Evolutionary conservation across 768 basidiomycete species (phyloP), one percentile per base, ranked within the genome.

Genomic region (Gloeostereum incarnatum): DNA sequence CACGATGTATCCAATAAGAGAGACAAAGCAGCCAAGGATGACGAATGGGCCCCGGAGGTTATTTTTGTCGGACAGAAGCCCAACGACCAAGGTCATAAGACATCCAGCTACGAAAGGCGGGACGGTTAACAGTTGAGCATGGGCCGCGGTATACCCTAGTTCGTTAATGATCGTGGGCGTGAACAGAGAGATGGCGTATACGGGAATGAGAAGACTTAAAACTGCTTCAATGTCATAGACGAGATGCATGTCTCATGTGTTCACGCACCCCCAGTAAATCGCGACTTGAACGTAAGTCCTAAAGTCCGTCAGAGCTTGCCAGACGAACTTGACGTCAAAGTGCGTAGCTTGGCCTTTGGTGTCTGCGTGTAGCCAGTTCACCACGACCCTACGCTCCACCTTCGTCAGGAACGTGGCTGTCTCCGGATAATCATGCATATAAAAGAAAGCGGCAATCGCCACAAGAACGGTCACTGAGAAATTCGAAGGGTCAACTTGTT

Each of bases 361-460:
- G 36, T 74, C 72, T 35, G 64, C 60, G 43, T 62, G 65, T 38
- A 75, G 49, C 59, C 68, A 54, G 9, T 59, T 41, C 9, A 65
- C 41, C 5, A 75, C 53, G 34, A 54, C 46, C 30, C 36, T 46
- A 33, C 62, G 63, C 46, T 79, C 76, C 2, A 46, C 39, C 6
- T 62, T 57, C 8, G 62, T 68, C 40, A 78, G 53, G 57, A 78
- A 80, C 17, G 55, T 61, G 8, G 76, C 76, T 1, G 75, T 79
- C 45, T 70, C 68, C 18, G 76, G 74, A 51, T 71, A 77, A 70
- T 73, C 44, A 42, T 25, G 1, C 17, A 34, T 6, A 19, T 20
- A 62, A 50, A 71, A 77, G 50, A 62, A 76, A 25, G 70, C 58
- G 0, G 56, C 40, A 19, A 57, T 13, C 6, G 69, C 70, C 23